These are phyloP conservation scores for Uronychia binucleata DNA, from an alignment of 73 alveolate species.

Conservation along the genomic window DNA sequence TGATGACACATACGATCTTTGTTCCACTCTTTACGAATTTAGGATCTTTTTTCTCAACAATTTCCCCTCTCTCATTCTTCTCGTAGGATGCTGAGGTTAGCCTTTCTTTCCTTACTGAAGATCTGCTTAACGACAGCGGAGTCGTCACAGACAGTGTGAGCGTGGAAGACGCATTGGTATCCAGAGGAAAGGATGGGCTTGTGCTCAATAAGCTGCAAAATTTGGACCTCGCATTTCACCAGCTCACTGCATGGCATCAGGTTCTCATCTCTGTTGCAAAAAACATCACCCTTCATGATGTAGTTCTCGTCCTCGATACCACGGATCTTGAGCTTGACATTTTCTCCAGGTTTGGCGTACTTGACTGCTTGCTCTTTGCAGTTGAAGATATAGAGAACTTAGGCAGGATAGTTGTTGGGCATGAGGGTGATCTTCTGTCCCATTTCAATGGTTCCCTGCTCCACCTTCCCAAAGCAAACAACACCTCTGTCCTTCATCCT, in stretches of 20 bases:
- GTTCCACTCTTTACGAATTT: constrained; percentile 57
- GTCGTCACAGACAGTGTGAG: constrained; percentile 51
- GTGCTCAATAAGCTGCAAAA: constrained; percentile 83
- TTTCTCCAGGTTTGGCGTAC: constrained; percentile 96
- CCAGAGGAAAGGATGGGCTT: constrained; percentile 93
- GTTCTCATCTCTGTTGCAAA: constrained; percentile 75
- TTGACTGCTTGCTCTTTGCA: constrained; percentile 80
- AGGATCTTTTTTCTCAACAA: constrained; percentile 67
- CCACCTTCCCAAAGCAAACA: constrained; percentile 93
- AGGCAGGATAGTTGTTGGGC: constrained; percentile 73
- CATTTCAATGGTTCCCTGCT: constrained; percentile 86
- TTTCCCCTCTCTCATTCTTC: constrained; percentile 59
- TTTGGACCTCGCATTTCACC: constrained; percentile 88
- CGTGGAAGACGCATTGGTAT: constrained; percentile 74
- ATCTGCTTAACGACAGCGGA: constrained; percentile 25
- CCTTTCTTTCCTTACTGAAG: constrained; percentile 11
- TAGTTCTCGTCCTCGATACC: constrained; percentile 86
- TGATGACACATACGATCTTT: constrained; percentile 35
- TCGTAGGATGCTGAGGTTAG: constrained; percentile 30
- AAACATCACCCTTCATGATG: constrained; percentile 91
- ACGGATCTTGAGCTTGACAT: constrained; percentile 82
- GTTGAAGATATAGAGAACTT: constrained; percentile 72
- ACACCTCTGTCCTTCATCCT: constrained; percentile 93
- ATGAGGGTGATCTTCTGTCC: constrained; percentile 78
- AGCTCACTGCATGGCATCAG: constrained; percentile 75